Conservation (phyloP, 805 yeast genomes). For the Candida loeiensis region DNA sequence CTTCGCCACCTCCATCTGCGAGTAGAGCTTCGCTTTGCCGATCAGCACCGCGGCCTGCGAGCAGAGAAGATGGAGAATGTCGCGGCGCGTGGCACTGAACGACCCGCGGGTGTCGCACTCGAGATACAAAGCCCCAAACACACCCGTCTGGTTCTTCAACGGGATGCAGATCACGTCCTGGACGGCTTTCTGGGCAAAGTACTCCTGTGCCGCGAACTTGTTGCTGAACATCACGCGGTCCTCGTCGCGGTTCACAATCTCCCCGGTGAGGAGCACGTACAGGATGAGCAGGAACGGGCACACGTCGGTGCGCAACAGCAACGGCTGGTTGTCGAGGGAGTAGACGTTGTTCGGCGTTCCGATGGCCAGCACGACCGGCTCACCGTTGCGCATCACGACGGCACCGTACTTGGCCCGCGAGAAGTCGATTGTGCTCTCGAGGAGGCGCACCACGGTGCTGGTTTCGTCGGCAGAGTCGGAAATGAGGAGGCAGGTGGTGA, state of each 20-base stretch:
- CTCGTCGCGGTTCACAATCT: conserved; percentile 32
- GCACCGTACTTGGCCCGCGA: conserved; percentile 35
- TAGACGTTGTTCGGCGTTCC: conserved; percentile 25
- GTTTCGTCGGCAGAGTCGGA: conserved; percentile 42
- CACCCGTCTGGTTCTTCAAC: conserved; percentile 37
- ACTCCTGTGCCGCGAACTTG: conserved; percentile 37
- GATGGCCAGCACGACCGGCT: conserved; percentile 26
- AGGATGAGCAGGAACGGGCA: conserved; percentile 41
- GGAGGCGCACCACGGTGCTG: conserved; percentile 34
- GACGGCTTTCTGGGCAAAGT: conserved; percentile 33
- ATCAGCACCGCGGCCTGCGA: conserved; percentile 53
- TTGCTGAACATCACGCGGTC: conserved; percentile 32
- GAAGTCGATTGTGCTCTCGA: conserved; percentile 37
- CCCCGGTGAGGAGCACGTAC: conserved; percentile 37
- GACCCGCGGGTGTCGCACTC: conserved; percentile 22
- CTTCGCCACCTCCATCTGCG: conserved; percentile 44
- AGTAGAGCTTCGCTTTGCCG: conserved; percentile 44
- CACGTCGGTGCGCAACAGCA: conserved; percentile 37
- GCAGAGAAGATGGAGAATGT: conserved; percentile 41
- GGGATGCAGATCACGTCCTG: conserved; percentile 44
- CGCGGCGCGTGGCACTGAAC: conserved; percentile 34
- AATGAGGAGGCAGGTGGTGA: conserved; percentile 47
- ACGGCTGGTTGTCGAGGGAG: conserved; percentile 29
- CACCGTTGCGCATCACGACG: conserved; percentile 20
- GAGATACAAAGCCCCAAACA: conserved; percentile 45